These are phyloP conservation scores for Nidula microcarpa DNA, from an alignment of 768 basidiomycete genomes.

Conservation along the genomic window DNA sequence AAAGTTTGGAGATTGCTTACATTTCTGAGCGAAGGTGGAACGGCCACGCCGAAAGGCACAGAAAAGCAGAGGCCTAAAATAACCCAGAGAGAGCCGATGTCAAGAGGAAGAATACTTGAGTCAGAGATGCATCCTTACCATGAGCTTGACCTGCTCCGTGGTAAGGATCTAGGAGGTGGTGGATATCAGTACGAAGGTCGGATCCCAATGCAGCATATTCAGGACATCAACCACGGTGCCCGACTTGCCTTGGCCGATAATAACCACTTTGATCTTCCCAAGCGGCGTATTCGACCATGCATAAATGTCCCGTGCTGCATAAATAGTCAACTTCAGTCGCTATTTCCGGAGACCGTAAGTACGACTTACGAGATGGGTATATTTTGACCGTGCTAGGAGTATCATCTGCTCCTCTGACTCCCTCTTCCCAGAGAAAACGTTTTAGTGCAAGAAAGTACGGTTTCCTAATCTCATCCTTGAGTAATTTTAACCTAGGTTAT, in stretches of 20 bases:
- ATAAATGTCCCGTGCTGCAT: conserved; percentile 74
- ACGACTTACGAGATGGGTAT: conserved; percentile 71
- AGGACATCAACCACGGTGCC: too few species aligned
- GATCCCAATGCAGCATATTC: too few species aligned
- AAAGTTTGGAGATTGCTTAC: conserved; percentile 31
- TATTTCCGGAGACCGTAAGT: background rate
- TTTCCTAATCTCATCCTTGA: conserved; percentile 72
- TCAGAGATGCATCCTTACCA: conserved; percentile 39
- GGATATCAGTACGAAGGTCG: too few species aligned
- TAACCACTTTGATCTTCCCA: conserved; percentile 81
- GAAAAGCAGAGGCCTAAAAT: conserved; percentile 80
- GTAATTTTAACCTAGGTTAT: conserved; percentile 59
- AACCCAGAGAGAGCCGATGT: background rate
- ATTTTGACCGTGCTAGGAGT: conserved; percentile 47
- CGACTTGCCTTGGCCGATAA: conserved; percentile 64
- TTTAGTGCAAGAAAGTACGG: conserved; percentile 77
- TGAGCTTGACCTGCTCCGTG: conserved; percentile 81
- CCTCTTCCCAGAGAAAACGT: conserved; percentile 63
- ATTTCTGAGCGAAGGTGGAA: conserved; percentile 84
- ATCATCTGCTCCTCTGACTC: conserved; percentile 51
- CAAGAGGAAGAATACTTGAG: conserved; percentile 6
- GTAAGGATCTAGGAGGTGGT: conserved; percentile 61
- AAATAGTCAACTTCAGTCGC: background rate
- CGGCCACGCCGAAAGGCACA: conserved; percentile 70
- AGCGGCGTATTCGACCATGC: conserved; percentile 89